These are phyloP conservation scores for Pichia manshurica DNA, from an alignment of 805 yeast genomes.

Conservation along the genomic window DNA sequence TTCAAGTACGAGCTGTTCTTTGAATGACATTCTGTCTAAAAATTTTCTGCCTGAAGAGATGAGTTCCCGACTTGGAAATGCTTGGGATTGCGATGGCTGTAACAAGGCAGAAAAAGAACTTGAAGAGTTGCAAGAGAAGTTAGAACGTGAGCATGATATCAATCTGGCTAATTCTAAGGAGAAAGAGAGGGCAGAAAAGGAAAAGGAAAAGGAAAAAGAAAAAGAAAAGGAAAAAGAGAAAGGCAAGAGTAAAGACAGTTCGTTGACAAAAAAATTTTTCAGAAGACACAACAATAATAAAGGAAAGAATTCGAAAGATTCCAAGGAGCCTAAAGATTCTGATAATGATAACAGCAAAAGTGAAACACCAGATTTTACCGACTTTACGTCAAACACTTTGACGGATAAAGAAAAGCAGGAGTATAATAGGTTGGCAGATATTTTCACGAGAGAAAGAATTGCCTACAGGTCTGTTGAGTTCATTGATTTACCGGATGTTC, in stretches of 20 bases:
- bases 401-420: slow-evolving; percentile 19
- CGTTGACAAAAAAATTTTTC: slow-evolving; percentile 3
- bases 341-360: slow-evolving; percentile 1
- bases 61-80: slow-evolving; percentile 58
- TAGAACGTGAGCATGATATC: slow-evolving; percentile 13
- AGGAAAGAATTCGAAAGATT: slow-evolving; percentile 1
- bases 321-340: neutral
- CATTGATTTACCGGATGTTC: slow-evolving; percentile 31
- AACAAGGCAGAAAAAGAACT: slow-evolving; percentile 25
- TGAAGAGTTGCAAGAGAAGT: slow-evolving; percentile 8
- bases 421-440: slow-evolving; percentile 17
- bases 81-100: slow-evolving; percentile 83
- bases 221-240: slow-evolving; percentile 10
- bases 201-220: slow-evolving; percentile 11
- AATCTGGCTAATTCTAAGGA: slow-evolving; percentile 17
- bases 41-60: slow-evolving; percentile 61
- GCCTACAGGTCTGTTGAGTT: slow-evolving; percentile 28
- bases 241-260: slow-evolving; percentile 10
- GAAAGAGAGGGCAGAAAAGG: slow-evolving; percentile 27
- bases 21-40: slow-evolving; percentile 59
- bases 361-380: neutral
- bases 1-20: slow-evolving; percentile 20
- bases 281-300: neutral
- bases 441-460: slow-evolving; percentile 23
- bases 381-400: slow-evolving; percentile 14